Evolutionary conservation across 352 stramenopile species (phyloP).

Genomic region (Phytopythium vexans): DNA sequence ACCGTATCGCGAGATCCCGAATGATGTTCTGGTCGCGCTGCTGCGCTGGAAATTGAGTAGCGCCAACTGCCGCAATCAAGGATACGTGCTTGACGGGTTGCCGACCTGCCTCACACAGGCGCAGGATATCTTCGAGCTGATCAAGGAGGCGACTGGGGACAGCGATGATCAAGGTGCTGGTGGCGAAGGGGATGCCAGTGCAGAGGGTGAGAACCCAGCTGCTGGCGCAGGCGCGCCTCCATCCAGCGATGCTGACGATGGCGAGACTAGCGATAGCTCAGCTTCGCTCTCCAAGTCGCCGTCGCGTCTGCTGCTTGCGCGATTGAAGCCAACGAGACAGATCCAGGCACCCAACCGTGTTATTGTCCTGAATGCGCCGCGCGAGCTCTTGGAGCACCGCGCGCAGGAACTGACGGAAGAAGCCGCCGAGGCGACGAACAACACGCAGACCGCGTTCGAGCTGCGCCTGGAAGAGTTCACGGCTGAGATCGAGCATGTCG

Average conservation of each 20-base stretch:
- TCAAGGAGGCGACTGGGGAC: constrained; percentile 9
- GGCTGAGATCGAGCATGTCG: constrained; percentile 41
- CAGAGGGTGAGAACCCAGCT: constrained; percentile 5
- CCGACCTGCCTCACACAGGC: constrained; percentile 48
- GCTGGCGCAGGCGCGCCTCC: not conserved
- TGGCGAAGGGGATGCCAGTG: constrained; percentile 15
- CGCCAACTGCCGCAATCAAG: constrained; percentile 69
- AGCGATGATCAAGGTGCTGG: constrained; percentile 5
- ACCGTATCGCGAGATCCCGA: constrained; percentile 22
- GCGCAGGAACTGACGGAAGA: constrained; percentile 56
- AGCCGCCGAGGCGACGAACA: constrained; percentile 48
- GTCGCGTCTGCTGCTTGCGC: constrained; percentile 38
- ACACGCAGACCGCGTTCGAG: constrained; percentile 60
- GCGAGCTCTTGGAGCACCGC: constrained; percentile 45
- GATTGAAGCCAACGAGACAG: constrained; percentile 31
- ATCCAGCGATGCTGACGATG: constrained; percentile 11
- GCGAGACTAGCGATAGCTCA: constrained; percentile 1
- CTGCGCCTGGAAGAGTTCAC: constrained; percentile 46
- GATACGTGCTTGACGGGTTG: constrained; percentile 77
- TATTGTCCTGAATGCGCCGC: constrained; percentile 50
- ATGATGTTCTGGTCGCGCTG: constrained; percentile 35
- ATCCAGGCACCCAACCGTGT: constrained; percentile 68
- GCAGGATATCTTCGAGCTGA: constrained; percentile 33
- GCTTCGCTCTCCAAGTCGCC: constrained; percentile 23
- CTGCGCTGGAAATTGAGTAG: constrained; percentile 67